These are phyloP conservation scores for Didymella glomerata DNA, from an alignment of 2,329 filamentous ascomycete species.

Conservation along the genomic window DNA sequence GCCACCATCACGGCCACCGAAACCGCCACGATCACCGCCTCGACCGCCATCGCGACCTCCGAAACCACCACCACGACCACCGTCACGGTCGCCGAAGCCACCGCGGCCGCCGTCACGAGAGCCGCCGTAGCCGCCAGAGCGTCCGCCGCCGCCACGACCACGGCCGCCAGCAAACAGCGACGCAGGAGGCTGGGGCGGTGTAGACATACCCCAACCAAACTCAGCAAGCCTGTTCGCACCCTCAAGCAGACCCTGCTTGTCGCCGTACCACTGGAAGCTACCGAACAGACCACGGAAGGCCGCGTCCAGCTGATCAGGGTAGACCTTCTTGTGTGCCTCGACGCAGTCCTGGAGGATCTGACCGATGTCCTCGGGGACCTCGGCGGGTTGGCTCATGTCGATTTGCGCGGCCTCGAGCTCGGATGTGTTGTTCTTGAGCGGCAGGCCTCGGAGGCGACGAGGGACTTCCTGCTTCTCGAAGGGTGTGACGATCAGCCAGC, in stretches of 20 bases:
- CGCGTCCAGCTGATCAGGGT: constrained; percentile 53
- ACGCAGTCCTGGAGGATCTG: constrained; percentile 57
- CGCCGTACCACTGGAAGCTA: constrained; percentile 55
- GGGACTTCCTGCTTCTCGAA: constrained; percentile 62
- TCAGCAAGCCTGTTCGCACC: constrained; percentile 56
- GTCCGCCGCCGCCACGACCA: constrained; percentile 25
- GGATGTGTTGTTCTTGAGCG: constrained; percentile 63
- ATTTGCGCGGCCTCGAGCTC: constrained; percentile 61
- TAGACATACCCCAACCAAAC: constrained; percentile 58
- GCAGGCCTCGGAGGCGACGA: constrained; percentile 65
- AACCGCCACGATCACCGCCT: constrained; percentile 9
- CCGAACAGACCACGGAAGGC: constrained; percentile 69
- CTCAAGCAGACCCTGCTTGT: constrained; percentile 54
- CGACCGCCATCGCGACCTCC: constrained; percentile 13
- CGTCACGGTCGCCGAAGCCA: constrained; percentile 26
- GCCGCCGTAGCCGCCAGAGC: constrained; percentile 27
- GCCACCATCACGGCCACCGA: constrained; percentile 23
- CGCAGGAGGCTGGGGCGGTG: constrained; percentile 50
- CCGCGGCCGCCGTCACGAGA: constrained; percentile 21
- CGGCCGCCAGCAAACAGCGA: constrained; percentile 29
- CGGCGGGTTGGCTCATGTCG: constrained; percentile 54
- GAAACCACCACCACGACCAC: constrained; percentile 22
- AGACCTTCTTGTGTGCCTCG: constrained; percentile 56
- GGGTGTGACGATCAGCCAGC: constrained; percentile 70
- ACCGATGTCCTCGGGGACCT: constrained; percentile 54